phyloP scores from a whole-genome alignment of 2,329 filamentous ascomycete species.

The Trichoderma hamatum region DNA sequence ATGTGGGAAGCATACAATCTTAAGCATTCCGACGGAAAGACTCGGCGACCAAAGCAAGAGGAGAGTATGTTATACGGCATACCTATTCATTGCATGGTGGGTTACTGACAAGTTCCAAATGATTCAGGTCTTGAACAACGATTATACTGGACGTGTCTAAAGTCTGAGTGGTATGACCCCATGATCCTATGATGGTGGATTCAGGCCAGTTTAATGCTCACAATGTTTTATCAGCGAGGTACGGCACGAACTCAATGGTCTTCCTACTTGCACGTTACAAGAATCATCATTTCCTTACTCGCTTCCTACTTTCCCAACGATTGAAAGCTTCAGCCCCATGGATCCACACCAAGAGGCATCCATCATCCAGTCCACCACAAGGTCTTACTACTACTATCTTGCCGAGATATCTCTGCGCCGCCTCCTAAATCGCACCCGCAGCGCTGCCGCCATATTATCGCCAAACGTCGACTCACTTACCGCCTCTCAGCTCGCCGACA shows the following conservation, averaged over 20 bases:
- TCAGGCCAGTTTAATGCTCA: neutral
- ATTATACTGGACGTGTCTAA: constrained; percentile 14
- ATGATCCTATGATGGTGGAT: neutral
- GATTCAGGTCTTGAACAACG: neutral
- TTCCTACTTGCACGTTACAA: constrained; percentile 8
- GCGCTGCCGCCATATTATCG: neutral
- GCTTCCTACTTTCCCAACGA: neutral
- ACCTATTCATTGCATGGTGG: neutral
- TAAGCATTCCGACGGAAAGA: constrained; percentile 9
- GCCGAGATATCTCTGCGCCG: constrained; percentile 12
- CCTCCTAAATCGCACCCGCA: constrained; percentile 13
- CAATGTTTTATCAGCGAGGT: neutral
- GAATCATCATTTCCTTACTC: constrained; percentile 16
- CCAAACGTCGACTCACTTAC: constrained; percentile 5
- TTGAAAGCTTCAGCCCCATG: constrained; percentile 5
- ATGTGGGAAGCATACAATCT: constrained; percentile 18
- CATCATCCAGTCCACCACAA: neutral
- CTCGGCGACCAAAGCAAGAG: constrained; percentile 1
- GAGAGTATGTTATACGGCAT: neutral
- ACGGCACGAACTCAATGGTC: constrained; percentile 10
- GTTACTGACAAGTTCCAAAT: too few species aligned
- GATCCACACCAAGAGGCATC: neutral
- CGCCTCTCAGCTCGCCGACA: constrained; percentile 5
- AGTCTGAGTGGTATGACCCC: constrained; percentile 1
- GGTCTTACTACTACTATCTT: constrained; percentile 13